Percentiles rank a stretch among this genome's conserved stretches.
Evolutionary conservation across 2,329 filamentous ascomycete genomes (phyloP).

Genomic region (Penicillium janthinellum): DNA sequence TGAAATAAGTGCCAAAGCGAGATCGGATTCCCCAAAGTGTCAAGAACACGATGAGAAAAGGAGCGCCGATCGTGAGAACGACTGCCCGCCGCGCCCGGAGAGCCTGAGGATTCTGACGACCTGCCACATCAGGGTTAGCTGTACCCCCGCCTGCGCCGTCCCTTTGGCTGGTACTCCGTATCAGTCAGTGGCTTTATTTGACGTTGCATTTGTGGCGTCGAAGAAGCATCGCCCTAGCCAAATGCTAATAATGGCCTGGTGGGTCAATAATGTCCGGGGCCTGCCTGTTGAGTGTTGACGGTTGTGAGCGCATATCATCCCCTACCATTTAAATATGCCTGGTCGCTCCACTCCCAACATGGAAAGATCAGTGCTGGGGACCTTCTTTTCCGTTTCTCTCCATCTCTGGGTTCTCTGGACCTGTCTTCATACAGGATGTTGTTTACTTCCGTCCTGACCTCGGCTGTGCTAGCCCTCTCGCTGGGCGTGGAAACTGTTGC

Average conservation of each 20-base stretch:
- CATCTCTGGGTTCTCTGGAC: neutral
- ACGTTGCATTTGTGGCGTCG: constrained; percentile 4
- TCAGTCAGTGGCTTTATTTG: constrained; percentile 11
- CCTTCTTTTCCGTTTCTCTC: neutral
- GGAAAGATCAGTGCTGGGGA: neutral
- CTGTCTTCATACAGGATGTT: constrained; percentile 23
- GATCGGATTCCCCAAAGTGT: neutral
- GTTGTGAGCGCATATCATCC: neutral
- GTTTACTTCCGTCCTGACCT: constrained; percentile 28
- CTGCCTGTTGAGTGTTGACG: no score
- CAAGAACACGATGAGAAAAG: neutral
- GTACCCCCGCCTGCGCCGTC: constrained; percentile 5
- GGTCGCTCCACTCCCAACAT: neutral
- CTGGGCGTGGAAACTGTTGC: constrained; percentile 23
- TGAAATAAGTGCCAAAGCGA: neutral
- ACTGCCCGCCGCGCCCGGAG: neutral
- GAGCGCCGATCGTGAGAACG: neutral
- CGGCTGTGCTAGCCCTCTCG: constrained; percentile 26
- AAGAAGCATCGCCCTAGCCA: constrained; percentile 13
- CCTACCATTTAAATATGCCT: constrained; percentile 2
- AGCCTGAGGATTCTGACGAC: neutral
- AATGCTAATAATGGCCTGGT: neutral
- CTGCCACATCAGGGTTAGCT: constrained; percentile 8
- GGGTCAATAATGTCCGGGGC: no score
- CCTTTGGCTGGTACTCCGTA: constrained; percentile 5